A percentile compares a stretch with the other conserved stretches of the same genome.
Evolutionary conservation across 176 grass and related monocot genomes (phyloP).

Genomic region (Zea mays): DNA sequence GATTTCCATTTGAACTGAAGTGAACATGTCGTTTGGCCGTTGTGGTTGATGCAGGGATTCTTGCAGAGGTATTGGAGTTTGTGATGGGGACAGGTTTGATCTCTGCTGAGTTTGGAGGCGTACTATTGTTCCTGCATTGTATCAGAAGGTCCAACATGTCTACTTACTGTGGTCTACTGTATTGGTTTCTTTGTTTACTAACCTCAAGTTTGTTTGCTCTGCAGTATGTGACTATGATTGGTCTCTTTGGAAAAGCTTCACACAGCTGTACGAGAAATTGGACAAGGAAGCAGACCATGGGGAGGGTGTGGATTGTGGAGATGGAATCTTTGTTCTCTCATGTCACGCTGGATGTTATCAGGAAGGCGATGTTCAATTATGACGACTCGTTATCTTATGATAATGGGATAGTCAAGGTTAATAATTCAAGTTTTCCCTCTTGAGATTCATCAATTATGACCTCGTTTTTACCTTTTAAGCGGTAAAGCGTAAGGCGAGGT

Average conservation of each 20-base stretch:
- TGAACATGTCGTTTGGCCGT: background rate
- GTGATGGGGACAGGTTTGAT: conserved; percentile 93
- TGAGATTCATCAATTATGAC: background rate
- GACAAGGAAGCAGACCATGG: conserved; percentile 62
- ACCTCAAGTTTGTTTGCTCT: background rate
- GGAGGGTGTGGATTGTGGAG: conserved; percentile 62
- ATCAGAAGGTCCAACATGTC: conserved; percentile 61
- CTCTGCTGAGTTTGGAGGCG: conserved; percentile 83
- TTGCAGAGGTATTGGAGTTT: conserved; percentile 83
- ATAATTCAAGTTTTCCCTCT: conserved; percentile 12
- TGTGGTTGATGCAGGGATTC: conserved; percentile 62
- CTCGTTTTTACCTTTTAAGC: too few relatives aligned
- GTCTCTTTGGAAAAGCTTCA: conserved; percentile 79
- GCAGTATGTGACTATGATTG: conserved; percentile 85
- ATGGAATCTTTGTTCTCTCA: conserved; percentile 86
- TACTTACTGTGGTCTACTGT: too few relatives aligned
- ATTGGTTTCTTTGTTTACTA: background rate
- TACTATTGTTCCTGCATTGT: conserved; percentile 80
- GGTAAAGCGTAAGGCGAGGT: too few relatives aligned
- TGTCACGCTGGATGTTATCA: conserved; percentile 80
- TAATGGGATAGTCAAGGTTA: conserved; percentile 95
- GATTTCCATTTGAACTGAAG: too few relatives aligned
- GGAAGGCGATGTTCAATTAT: conserved; percentile 97
- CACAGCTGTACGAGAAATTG: conserved; percentile 72
- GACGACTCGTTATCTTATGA: conserved; percentile 87